A percentile compares a stretch with the other conserved stretches of the same genome.
phyloP scores from a whole-genome alignment of 1,139 yeast species.

The Sugiyamaella xylanicola region DNA sequence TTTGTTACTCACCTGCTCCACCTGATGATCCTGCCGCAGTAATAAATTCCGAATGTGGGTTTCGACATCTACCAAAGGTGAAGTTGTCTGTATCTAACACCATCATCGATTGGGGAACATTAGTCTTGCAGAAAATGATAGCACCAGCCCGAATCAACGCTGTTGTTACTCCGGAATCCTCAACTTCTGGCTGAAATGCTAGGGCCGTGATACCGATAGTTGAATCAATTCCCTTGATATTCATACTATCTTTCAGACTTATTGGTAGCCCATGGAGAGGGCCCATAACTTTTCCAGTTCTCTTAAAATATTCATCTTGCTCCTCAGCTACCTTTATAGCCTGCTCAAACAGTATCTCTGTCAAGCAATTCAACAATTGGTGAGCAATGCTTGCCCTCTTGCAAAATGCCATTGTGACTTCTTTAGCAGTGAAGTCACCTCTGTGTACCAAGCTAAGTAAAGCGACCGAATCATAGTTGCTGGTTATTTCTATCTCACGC shows the following conservation, averaged over 20 bases:
- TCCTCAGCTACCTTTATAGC: conserved; percentile 49
- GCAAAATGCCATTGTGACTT: conserved; percentile 55
- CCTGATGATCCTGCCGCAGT: conserved; percentile 63
- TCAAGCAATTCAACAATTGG: conserved; percentile 38
- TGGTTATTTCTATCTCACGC: conserved; percentile 35
- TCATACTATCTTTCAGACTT: conserved; percentile 54
- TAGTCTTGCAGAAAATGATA: conserved; percentile 57
- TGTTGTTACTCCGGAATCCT: conserved; percentile 45
- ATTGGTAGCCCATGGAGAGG: conserved; percentile 56
- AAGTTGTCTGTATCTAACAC: conserved; percentile 52
- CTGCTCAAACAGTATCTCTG: conserved; percentile 38
- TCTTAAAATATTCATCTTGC: conserved; percentile 46
- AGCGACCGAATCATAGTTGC: conserved; percentile 30
- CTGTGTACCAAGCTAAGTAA: conserved; percentile 45
- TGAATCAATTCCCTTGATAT: conserved; percentile 49
- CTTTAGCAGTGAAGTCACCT: conserved; percentile 49
- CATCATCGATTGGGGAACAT: conserved; percentile 62
- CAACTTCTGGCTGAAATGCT: conserved; percentile 36
- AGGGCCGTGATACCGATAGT: conserved; percentile 48
- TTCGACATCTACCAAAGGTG: conserved; percentile 52
- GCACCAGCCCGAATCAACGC: conserved; percentile 53
- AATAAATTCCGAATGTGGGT: conserved; percentile 49
- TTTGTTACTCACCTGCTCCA: conserved; percentile 53
- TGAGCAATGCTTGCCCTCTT: conserved; percentile 55
- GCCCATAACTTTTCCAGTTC: conserved; percentile 33